Evolutionary conservation across 2,329 filamentous ascomycete genomes (phyloP), one percentile per base, ranked within the genome.

Genomic region (Arthroderma sp.): DNA sequence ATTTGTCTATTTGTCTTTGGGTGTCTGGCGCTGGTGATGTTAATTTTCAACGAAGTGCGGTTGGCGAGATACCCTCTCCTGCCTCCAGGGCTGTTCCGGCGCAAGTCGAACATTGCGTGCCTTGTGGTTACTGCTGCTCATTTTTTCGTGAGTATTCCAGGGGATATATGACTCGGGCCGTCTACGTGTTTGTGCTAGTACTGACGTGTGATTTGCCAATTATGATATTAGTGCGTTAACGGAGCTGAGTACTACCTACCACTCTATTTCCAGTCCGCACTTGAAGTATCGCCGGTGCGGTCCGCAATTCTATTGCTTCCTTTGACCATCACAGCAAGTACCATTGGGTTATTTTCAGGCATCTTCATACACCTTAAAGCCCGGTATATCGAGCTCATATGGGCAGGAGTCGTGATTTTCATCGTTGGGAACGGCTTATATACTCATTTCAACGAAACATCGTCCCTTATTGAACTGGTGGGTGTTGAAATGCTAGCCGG

Each of bases 1-100:
- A 73, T 93, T 53, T 87, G 83, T 56, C 71, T 93, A 29, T 71
- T 93, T 50, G 66, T 89, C 40, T 86, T 88, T 53, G 85, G 86
- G 29, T 57, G 76, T 22, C 45, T 83, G 29, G 71, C 73, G 8
- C 70, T 82, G 44, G 73, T 51, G 7, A 50, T 87, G 33, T 93
- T 94, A 61, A 65, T 81, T 51, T 41, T 86, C 22, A 78, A 81
- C 54, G 86, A 94, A 64, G 77, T 75, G 68, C 80, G 54, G 55
- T 84, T 31, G 83, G 86, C 41, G 75, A 72, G 44, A 86, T 83
- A 52, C 86, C 87, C 1, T 69, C 94, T 47, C 85, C 91, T 60
- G 86, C 86, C 0, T 63, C 82, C 8, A 70, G 73, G 0, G 67
- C 47, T 94, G 10, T 91, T 94, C 66, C 69, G 68, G 30, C 71